phyloP scores from a whole-genome alignment of 1,139 yeast genomes.

The Zygosaccharomyces sapae region DNA sequence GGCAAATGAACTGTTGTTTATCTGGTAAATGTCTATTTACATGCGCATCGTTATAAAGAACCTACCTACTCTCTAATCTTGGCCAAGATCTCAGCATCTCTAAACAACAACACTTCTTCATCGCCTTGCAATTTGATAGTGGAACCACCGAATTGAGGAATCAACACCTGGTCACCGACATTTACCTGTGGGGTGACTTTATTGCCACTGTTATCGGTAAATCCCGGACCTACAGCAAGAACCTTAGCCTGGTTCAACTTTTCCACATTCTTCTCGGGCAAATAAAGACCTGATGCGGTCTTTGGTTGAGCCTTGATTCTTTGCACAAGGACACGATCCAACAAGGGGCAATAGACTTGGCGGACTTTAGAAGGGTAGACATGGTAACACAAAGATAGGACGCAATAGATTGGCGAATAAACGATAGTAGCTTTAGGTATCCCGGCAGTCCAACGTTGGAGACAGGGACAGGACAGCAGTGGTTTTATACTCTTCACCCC shows the following conservation, averaged over 20 bases:
- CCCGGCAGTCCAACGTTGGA: too few relatives aligned
- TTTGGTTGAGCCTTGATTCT: constrained; percentile 86
- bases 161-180: constrained; percentile 88
- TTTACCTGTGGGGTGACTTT: constrained; percentile 67
- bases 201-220: constrained; percentile 63
- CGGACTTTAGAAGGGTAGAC: constrained; percentile 71
- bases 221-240: constrained; percentile 81
- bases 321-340: constrained; percentile 94
- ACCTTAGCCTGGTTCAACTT: constrained; percentile 83
- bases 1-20: constrained; percentile 5
- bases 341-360: constrained; percentile 85
- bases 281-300: constrained; percentile 91
- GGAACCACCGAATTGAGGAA: constrained; percentile 88
- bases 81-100: constrained; percentile 93
- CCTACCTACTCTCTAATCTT: constrained; percentile 57
- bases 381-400: too few relatives aligned
- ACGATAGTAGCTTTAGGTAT: too few relatives aligned
- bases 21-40: constrained; percentile 5
- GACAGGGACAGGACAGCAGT: not conserved
- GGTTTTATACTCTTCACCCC: constrained; percentile 2
- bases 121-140: constrained; percentile 77
- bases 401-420: too few relatives aligned
- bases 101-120: constrained; percentile 67
- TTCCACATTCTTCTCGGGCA: constrained; percentile 95
- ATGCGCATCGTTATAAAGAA: constrained; percentile 4